Conservation (phyloP, 805 yeast species). For the Metschnikowia lochheadii region DNA sequence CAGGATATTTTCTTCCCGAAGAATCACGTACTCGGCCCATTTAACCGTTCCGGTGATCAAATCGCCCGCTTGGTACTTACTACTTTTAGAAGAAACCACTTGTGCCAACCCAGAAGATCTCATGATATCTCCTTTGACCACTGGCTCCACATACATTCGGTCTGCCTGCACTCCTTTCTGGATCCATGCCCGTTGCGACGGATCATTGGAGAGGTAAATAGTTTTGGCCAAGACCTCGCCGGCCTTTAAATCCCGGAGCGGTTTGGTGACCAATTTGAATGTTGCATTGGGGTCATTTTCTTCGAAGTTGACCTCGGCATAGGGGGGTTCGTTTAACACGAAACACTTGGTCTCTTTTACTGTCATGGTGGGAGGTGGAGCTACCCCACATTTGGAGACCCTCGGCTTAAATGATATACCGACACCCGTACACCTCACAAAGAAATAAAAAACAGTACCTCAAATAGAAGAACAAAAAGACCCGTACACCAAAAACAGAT, state of each 20-base stretch:
- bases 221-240: constrained; percentile 44
- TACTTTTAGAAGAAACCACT: constrained; percentile 43
- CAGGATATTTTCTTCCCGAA: constrained; percentile 22
- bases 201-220: constrained; percentile 51
- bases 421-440: not conserved
- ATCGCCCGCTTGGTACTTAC: constrained; percentile 40
- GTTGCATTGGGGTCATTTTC: constrained; percentile 23
- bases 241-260: constrained; percentile 18
- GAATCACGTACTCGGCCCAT: constrained; percentile 47
- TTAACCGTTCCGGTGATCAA: constrained; percentile 32
- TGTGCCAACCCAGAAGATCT: constrained; percentile 44
- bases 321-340: constrained; percentile 3
- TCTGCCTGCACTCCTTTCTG: constrained; percentile 4
- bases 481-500: not conserved
- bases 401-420: not conserved
- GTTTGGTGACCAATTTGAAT: constrained; percentile 19
- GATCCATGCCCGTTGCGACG: constrained; percentile 58
- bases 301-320: constrained; percentile 15
- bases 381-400: not conserved
- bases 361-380: not conserved
- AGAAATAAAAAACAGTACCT: no score
- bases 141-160: constrained; percentile 6
- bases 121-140: constrained; percentile 41
- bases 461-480: no score
- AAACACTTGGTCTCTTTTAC: not conserved